These are phyloP conservation scores for Ceratobasidium sp. DNA, from an alignment of 1,284 basidiomycete genomes.

Conservation along the genomic window DNA sequence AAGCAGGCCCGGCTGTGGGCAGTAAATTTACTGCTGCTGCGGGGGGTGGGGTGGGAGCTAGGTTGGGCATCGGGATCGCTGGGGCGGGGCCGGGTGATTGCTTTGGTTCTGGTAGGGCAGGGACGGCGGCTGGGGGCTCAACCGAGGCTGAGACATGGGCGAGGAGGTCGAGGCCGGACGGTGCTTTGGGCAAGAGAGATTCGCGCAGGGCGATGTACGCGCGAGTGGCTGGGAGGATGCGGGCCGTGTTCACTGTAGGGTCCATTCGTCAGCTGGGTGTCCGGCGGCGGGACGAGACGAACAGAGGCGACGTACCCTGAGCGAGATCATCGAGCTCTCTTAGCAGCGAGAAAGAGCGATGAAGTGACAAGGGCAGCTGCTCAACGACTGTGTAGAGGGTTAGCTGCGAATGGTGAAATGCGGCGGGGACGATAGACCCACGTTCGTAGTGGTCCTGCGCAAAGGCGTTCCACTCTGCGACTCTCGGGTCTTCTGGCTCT, in stretches of 20 bases:
- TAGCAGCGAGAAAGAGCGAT: slow-evolving; percentile 60
- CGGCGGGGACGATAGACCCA: slow-evolving; percentile 37
- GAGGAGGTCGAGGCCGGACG: slow-evolving; percentile 31
- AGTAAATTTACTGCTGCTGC: background rate
- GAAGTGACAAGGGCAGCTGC: slow-evolving; percentile 62
- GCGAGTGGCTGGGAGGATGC: slow-evolving; percentile 41
- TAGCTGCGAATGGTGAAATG: background rate
- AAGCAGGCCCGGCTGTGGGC: background rate
- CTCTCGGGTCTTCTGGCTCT: slow-evolving; percentile 34
- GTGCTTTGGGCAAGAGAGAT: slow-evolving; percentile 28
- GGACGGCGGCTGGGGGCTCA: slow-evolving; percentile 9
- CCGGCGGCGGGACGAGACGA: background rate
- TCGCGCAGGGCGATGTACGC: slow-evolving; percentile 44
- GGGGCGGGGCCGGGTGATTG: background rate
- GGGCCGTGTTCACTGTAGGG: slow-evolving; percentile 39
- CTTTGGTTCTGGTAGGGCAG: background rate
- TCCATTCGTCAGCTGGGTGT: background rate
- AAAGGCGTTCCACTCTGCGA: slow-evolving; percentile 56
- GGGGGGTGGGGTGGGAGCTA: background rate
- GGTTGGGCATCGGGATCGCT: background rate
- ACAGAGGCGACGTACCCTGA: slow-evolving; percentile 51
- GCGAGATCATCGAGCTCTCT: slow-evolving; percentile 61
- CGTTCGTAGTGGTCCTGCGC: slow-evolving; percentile 56
- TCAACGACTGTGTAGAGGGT: slow-evolving; percentile 57
- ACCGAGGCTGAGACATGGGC: slow-evolving; percentile 32